A percentile compares a stretch with the other conserved stretches of the same genome.
Conservation (phyloP, 2,329 filamentous ascomycete genomes). For the Botrytis porri region DNA sequence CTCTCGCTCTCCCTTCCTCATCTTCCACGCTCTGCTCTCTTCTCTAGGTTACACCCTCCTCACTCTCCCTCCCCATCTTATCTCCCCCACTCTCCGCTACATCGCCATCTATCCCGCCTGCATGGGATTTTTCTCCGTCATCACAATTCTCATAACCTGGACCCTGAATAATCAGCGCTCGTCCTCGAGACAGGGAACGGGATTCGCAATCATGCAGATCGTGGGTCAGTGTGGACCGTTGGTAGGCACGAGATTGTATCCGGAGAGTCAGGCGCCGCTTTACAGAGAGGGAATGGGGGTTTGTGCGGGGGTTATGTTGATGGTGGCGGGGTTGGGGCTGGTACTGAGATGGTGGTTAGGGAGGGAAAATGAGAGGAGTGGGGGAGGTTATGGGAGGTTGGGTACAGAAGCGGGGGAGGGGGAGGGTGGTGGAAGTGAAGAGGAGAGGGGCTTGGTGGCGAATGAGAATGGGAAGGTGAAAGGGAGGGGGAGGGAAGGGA, state of each 20-base stretch:
- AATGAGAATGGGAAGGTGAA: constrained; percentile 22
- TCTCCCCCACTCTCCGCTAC: constrained; percentile 63
- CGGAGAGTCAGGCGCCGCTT: constrained; percentile 47
- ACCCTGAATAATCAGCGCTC: constrained; percentile 79
- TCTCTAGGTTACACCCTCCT: constrained; percentile 58
- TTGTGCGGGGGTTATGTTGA: constrained; percentile 49
- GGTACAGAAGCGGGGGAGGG: constrained; percentile 24
- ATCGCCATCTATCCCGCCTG: constrained; percentile 74
- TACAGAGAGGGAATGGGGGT: constrained; percentile 50
- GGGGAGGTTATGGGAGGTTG: constrained; percentile 39
- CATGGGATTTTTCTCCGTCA: constrained; percentile 77
- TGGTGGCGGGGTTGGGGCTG: constrained; percentile 44
- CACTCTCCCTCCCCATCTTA: constrained; percentile 57
- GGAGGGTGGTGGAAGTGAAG: not conserved
- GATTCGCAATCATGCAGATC: constrained; percentile 76
- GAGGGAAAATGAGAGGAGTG: constrained; percentile 29
- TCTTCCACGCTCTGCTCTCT: constrained; percentile 67
- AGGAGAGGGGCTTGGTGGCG: not conserved
- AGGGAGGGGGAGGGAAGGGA: constrained; percentile 22
- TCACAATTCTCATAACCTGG: constrained; percentile 85
- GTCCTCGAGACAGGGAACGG: constrained; percentile 67
- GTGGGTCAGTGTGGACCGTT: constrained; percentile 51
- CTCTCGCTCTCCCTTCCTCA: constrained; percentile 63
- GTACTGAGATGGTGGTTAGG: constrained; percentile 41
- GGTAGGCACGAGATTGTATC: constrained; percentile 54